Evolutionary conservation across 176 grass and related monocot species (phyloP).

Genomic region (Bothriochloa decipiens): DNA sequence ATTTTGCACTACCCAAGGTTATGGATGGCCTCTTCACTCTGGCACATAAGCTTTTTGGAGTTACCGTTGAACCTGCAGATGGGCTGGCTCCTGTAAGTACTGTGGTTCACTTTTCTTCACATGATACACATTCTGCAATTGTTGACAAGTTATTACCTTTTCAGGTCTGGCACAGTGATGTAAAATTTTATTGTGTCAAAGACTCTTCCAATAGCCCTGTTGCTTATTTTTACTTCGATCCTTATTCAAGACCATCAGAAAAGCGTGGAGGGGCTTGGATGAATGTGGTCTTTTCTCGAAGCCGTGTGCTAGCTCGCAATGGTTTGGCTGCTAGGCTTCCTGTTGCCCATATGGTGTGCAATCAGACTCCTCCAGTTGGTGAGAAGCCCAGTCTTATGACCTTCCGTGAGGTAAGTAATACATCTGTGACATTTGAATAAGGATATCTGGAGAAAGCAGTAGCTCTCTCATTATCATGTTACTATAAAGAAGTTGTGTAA

Average conservation of each 20-base stretch:
- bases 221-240: conserved; percentile 98
- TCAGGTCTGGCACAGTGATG: conserved; percentile 94
- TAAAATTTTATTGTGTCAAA: conserved; percentile 94
- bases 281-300: conserved; percentile 94
- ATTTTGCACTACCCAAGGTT: conserved; percentile 95
- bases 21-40: conserved; percentile 96
- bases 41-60: conserved; percentile 90
- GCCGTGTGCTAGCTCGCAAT: conserved; percentile 70
- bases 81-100: conserved; percentile 86
- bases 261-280: conserved; percentile 98
- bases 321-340: conserved; percentile 78
- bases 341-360: conserved; percentile 96
- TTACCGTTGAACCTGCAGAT: conserved; percentile 83
- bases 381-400: conserved; percentile 98
- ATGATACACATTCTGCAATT: conserved; percentile 26
- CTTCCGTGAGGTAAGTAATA: conserved; percentile 84
- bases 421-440: conserved; percentile 16
- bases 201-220: conserved; percentile 77
- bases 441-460: background rate
- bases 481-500: background rate
- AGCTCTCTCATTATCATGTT: conserved; percentile 9
- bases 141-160: conserved; percentile 24
- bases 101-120: conserved; percentile 32
- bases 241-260: conserved; percentile 96
- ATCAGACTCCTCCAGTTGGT: conserved; percentile 94